phyloP scores from a whole-genome alignment of 106 monocot genomes.

The Amphibolis antarctica region DNA sequence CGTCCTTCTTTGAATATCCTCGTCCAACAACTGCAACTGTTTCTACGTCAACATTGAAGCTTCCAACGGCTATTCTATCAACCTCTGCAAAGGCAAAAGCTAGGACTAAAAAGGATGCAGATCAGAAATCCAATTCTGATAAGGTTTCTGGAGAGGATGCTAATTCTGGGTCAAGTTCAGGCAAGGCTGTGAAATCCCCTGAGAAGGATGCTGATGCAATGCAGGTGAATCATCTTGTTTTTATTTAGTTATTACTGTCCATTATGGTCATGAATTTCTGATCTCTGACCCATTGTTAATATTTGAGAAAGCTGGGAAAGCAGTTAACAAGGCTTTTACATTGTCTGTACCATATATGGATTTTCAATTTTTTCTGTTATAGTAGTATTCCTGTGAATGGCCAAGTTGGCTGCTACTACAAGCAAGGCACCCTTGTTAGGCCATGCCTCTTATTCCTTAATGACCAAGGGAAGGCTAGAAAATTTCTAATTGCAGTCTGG shows the following conservation, averaged over 20 bases:
- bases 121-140: slow-evolving; percentile 47
- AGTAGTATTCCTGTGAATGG: too few species aligned
- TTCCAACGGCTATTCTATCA: slow-evolving; percentile 86
- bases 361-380: too few species aligned
- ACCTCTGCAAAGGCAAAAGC: slow-evolving; percentile 87
- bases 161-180: slow-evolving; percentile 25
- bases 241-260: neutral
- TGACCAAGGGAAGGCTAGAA: too few species aligned
- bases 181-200: slow-evolving; percentile 34
- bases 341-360: too few species aligned
- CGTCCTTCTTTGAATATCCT: slow-evolving; percentile 94
- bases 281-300: too few species aligned
- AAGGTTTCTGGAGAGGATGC: slow-evolving; percentile 27
- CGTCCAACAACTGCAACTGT: slow-evolving; percentile 55
- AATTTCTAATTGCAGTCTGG: too few species aligned
- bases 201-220: slow-evolving; percentile 62
- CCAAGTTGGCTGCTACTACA: too few species aligned
- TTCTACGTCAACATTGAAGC: slow-evolving; percentile 54
- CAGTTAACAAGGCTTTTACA: too few species aligned
- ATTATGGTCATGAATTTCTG: too few species aligned
- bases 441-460: too few species aligned
- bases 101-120: slow-evolving; percentile 87
- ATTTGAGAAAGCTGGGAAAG: too few species aligned
- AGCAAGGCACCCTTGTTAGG: too few species aligned
- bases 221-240: slow-evolving; percentile 41